Evolutionary conservation across 2,329 filamentous ascomycete species (phyloP).

Genomic region (Stemphylium beticola): DNA sequence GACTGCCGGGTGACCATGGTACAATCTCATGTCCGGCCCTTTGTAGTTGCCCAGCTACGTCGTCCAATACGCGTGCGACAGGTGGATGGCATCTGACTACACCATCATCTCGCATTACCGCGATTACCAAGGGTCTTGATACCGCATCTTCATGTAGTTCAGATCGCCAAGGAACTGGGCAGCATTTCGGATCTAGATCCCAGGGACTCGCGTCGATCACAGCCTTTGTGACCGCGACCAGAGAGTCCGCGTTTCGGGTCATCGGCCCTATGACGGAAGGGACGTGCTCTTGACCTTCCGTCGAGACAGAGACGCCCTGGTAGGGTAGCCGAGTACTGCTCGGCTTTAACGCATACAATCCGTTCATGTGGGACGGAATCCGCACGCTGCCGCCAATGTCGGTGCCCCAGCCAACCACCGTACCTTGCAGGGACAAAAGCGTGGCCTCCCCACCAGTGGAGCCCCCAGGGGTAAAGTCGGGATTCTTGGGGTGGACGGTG

Average conservation of each 20-base stretch:
- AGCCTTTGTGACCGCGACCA: slow-evolving; percentile 57
- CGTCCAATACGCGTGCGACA: slow-evolving; percentile 54
- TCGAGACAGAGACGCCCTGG: slow-evolving; percentile 64
- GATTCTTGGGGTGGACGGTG: slow-evolving; percentile 64
- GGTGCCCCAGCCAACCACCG: slow-evolving; percentile 63
- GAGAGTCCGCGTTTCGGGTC: slow-evolving; percentile 58
- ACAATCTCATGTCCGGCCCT: slow-evolving; percentile 62
- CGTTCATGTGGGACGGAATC: slow-evolving; percentile 66
- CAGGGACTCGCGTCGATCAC: slow-evolving; percentile 59
- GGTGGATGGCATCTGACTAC: slow-evolving; percentile 64
- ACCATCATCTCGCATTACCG: slow-evolving; percentile 59
- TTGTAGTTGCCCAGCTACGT: slow-evolving; percentile 48
- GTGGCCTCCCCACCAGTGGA: slow-evolving; percentile 67
- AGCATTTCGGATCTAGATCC: slow-evolving; percentile 61
- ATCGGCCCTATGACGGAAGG: slow-evolving; percentile 69
- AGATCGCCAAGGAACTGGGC: slow-evolving; percentile 62
- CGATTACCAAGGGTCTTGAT: slow-evolving; percentile 57
- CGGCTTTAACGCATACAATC: slow-evolving; percentile 63
- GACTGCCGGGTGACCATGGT: slow-evolving; percentile 56
- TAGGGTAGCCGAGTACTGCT: slow-evolving; percentile 64
- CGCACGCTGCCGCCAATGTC: slow-evolving; percentile 64
- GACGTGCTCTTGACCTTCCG: slow-evolving; percentile 68
- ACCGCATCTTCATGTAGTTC: slow-evolving; percentile 51
- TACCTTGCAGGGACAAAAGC: slow-evolving; percentile 61
- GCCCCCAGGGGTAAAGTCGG: slow-evolving; percentile 61